Conservation (phyloP, 2,329 filamentous ascomycete species). For the Alternaria gaisen region DNA sequence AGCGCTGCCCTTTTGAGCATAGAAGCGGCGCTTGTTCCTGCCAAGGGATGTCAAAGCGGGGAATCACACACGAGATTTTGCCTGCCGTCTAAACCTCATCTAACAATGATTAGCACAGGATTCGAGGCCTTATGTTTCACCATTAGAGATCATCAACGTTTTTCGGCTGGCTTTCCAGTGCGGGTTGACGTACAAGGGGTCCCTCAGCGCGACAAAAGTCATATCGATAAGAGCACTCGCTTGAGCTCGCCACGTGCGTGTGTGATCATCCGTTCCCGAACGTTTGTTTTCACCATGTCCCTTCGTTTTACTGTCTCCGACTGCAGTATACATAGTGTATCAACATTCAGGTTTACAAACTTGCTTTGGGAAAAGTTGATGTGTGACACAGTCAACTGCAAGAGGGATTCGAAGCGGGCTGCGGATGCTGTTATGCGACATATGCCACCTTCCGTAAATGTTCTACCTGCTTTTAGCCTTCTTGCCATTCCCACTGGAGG, state of each 20-base stretch:
- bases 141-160: constrained; percentile 7
- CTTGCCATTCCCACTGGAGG: background rate
- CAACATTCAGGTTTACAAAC: background rate
- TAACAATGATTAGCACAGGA: constrained; percentile 13
- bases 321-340: constrained; percentile 4
- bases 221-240: constrained; percentile 26
- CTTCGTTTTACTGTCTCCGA: constrained; percentile 6
- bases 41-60: constrained; percentile 11
- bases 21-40: constrained; percentile 35
- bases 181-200: background rate
- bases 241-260: constrained; percentile 21
- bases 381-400: background rate
- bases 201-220: constrained; percentile 3
- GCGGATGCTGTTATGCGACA: constrained; percentile 6
- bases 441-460: constrained; percentile 12
- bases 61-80: constrained; percentile 12
- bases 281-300: constrained; percentile 4
- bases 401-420: background rate
- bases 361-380: background rate
- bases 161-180: background rate
- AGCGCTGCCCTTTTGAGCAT: constrained; percentile 21
- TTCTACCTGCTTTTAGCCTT: constrained; percentile 4
- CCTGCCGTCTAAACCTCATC: constrained; percentile 6
- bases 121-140: constrained; percentile 21
- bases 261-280: constrained; percentile 7